phyloP scores from a whole-genome alignment of 371 early-diverging fungal species.

The Zancudomyces culisetae region DNA sequence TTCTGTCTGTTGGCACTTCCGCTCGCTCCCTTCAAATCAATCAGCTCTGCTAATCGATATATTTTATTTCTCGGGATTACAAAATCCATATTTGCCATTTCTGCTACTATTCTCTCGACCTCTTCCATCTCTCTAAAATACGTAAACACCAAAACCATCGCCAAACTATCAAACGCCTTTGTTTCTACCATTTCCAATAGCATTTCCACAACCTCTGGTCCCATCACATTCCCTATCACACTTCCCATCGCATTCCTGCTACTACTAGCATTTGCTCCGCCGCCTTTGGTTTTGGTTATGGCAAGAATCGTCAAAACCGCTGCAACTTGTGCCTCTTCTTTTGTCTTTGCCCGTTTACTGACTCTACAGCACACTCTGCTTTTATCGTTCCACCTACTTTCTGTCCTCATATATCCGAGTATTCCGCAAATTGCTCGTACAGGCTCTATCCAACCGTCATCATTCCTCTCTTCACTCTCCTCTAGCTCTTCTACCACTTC shows the following conservation, averaged over 20 bases:
- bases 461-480: too few relatives aligned
- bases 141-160: conserved; percentile 5
- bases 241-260: background rate
- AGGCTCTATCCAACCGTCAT: too few relatives aligned
- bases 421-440: background rate
- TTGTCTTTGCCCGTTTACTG: background rate
- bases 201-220: background rate
- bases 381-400: background rate
- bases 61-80: conserved; percentile 17
- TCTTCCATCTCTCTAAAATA: conserved; percentile 7
- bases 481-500: background rate
- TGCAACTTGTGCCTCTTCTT: background rate
- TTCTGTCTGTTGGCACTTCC: conserved; percentile 1
- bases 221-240: background rate
- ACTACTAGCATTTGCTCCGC: background rate
- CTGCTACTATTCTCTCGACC: conserved; percentile 6
- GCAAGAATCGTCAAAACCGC: background rate
- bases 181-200: background rate
- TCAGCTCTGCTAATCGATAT: conserved; percentile 11
- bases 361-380: background rate
- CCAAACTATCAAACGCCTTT: background rate
- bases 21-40: conserved; percentile 1
- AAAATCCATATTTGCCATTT: conserved; percentile 16
- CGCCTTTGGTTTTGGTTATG: background rate
- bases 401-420: background rate